Percentiles rank a stretch among this genome's conserved stretches.
Conservation (phyloP, 257 asterid genomes). For the Penstemon eatonii region DNA sequence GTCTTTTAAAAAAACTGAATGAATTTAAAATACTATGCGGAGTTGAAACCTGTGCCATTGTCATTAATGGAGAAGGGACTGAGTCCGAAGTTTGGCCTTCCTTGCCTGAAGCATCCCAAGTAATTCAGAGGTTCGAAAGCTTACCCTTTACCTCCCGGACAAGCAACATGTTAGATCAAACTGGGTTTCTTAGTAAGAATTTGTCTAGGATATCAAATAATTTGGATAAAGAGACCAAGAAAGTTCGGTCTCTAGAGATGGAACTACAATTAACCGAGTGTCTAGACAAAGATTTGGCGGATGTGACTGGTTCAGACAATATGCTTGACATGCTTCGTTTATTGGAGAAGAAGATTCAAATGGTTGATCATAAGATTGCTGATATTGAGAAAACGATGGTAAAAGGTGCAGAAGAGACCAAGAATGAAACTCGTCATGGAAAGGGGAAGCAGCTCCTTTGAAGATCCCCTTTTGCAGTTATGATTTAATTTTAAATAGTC, state of each 20-base stretch:
- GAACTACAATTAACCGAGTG: slow-evolving; percentile 39
- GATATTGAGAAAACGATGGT: slow-evolving; percentile 24
- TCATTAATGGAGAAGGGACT: slow-evolving; percentile 37
- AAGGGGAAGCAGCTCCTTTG: slow-evolving; percentile 41
- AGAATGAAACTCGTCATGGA: slow-evolving; percentile 21
- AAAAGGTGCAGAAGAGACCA: slow-evolving; percentile 20
- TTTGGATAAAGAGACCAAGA: slow-evolving; percentile 39
- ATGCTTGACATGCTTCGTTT: slow-evolving; percentile 36
- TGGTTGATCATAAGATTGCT: slow-evolving; percentile 40
- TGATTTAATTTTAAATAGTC: slow-evolving; percentile 18
- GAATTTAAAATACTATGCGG: slow-evolving; percentile 48
- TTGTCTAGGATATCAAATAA: slow-evolving; percentile 43
- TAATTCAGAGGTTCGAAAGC: slow-evolving; percentile 37
- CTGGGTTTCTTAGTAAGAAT: slow-evolving; percentile 42
- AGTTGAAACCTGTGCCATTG: slow-evolving; percentile 46
- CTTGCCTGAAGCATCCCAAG: slow-evolving; percentile 31
- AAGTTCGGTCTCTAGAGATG: slow-evolving; percentile 34
- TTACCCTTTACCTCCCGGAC: slow-evolving; percentile 36
- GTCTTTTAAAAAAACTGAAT: slow-evolving; percentile 45
- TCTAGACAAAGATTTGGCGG: slow-evolving; percentile 30
- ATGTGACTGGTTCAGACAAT: slow-evolving; percentile 26
- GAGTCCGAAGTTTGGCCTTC: slow-evolving; percentile 51
- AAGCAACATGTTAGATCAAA: slow-evolving; percentile 37
- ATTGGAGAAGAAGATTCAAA: slow-evolving; percentile 46
- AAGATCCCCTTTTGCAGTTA: slow-evolving; percentile 26